Evolutionary conservation across 2,329 filamentous ascomycete genomes (phyloP), one percentile per base, ranked within the genome.

Genomic region (Alternaria atra): DNA sequence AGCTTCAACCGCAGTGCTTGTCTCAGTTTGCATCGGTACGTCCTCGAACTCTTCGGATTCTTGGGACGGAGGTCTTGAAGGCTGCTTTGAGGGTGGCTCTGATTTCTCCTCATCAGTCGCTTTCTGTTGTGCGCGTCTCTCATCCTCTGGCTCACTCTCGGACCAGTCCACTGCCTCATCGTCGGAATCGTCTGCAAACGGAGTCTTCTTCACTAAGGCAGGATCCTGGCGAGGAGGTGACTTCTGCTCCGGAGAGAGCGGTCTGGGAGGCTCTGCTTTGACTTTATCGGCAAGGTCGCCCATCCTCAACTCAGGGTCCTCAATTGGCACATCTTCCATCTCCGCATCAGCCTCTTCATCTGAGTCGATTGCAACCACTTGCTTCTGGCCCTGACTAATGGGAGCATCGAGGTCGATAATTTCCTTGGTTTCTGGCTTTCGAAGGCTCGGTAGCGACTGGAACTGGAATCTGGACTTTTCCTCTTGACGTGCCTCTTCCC

Each of bases 311-410:
- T 74, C 64, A 9, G 63, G 25, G n/a, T 79, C 76, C 50, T 71
- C 69, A 13, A 74, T 48, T 9, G 53, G 55, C 7, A 76, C 68
- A 61, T 79, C 76, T 29, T 77, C 73, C 74, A 77, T 78, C 25
- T 69, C 65, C 15, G 55, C 46, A 47, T 73, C 63, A 25, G 84
- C 84, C 23, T 84, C 85, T 44, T 88, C 86, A 2, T 86, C 87
- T 3, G 88, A 90, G 30, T 86, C 85, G 37, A 92, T 86, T 61
- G 88, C 83, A 52, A 92, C 85, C 10, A 89, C 77, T 1, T 84
- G 84, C 46, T 83, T 79, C 32, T 80, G 76, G n/a, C 47, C 57
- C 47, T 84, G 80, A 13, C 81, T 76, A 15, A 77, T 71, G 2
- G 78, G 71, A 15, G 72, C 79, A 12, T 84, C 83, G 2, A 84